Base-by-base conservation (phyloP, 495 filamentous ascomycete genomes). In the Wilcoxina mikolae region DNA sequence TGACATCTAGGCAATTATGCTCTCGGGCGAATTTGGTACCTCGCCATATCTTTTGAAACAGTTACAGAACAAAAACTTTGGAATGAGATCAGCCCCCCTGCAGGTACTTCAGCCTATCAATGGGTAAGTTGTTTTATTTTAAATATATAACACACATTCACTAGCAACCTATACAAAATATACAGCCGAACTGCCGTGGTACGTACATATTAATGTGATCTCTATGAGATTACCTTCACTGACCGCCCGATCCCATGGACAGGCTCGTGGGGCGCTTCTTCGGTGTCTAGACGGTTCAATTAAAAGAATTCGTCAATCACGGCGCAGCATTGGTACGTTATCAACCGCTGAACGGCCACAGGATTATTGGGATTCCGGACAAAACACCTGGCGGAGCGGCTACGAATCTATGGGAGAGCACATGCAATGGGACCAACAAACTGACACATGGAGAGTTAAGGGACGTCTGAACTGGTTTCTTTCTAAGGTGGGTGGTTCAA, bases 1-100 rank as follows among this genome's bases (percentile, higher is more conserved):
- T n/a, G n/a, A n/a, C n/a, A n/a, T n/a, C n/a, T n/a, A 73, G 57
- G 74, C 78, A 1, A 78, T 85, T 31, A 68, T 85, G 12, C 72
- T 85, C 0, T 82, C 85, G 15, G 82, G 82, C 3, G 82, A 82
- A 0, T 81, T 84, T 55, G 82, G 82, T 17, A 71, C 75, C 35
- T 81, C 75, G 18, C 76, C 74, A 57, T 85, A 83, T 63, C 72
- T 85, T 48, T 78, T 75, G 56, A 72, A 74, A 58, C 70, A 76
- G 0, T 64, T 86, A n/a, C n/a, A n/a, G 49, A 68, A 73, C 50
- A 60, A 63, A 23, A 50, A 61, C 3, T 63, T 67, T n/a, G 64
- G 71, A 11, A 60, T 69, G 20, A 46, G 44, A 23, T 27, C 48
- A 3, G 51, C 61, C 0, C 68, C n/a, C n/a, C n/a, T 79, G 7